Conservation (phyloP, 176 grass and related monocot genomes). For the Rhynchospora breviuscula region DNA sequence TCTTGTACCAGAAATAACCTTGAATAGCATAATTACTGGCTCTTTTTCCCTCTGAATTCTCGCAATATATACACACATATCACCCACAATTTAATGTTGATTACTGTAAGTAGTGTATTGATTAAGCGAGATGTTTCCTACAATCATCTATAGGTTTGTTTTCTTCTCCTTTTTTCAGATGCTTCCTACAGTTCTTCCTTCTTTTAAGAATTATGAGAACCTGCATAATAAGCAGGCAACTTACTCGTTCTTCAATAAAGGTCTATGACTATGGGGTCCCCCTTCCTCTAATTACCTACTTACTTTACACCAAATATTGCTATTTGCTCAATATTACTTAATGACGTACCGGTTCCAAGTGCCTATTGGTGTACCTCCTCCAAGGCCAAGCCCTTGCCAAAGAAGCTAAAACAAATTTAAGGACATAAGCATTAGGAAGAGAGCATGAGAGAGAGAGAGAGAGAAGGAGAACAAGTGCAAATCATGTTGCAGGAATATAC, state of each 20-base stretch:
- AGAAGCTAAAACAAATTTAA: conserved; percentile 44
- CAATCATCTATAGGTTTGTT: neutral
- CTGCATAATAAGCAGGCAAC: neutral
- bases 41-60: neutral
- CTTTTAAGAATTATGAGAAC: neutral
- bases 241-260: neutral
- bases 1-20: neutral
- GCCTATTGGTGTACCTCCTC: conserved; percentile 52
- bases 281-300: neutral
- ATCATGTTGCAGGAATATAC: conserved; percentile 15
- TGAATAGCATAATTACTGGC: neutral
- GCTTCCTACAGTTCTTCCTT: neutral
- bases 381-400: conserved; percentile 92
- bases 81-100: neutral
- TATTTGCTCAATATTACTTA: conserved; percentile 5
- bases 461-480: neutral
- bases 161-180: neutral
- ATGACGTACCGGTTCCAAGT: conserved; percentile 59
- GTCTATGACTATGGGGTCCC: neutral
- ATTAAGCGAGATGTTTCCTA: neutral
- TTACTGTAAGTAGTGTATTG: neutral
- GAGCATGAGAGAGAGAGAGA: neutral
- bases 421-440: conserved; percentile 8
- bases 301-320: neutral
- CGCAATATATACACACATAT: neutral